These are phyloP conservation scores for Kokia cookei DNA, from an alignment of 441 rosid genomes.

Conservation along the genomic window DNA sequence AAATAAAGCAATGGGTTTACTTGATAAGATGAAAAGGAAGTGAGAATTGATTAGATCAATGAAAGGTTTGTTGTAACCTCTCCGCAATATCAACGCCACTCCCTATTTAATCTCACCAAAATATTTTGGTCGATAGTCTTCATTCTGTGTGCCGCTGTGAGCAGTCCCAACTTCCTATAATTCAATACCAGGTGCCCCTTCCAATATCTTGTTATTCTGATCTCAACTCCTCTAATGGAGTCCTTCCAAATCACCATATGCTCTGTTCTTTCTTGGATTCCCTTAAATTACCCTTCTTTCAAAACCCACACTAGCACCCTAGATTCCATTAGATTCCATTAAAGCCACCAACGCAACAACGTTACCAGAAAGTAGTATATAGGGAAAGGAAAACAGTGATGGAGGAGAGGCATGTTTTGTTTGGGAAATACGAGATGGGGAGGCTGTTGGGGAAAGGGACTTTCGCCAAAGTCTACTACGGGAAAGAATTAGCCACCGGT, in stretches of 20 bases:
- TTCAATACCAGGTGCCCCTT: constrained; percentile 10
- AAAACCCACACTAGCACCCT: neutral
- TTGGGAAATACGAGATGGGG: constrained; percentile 79
- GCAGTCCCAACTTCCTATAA: neutral
- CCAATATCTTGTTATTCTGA: neutral
- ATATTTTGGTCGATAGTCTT: neutral
- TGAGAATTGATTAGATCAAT: neutral
- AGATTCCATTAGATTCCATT: neutral
- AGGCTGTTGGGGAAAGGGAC: constrained; percentile 70
- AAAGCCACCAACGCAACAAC: neutral
- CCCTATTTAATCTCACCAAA: neutral
- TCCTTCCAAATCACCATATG: constrained; percentile 21
- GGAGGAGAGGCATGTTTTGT: constrained; percentile 44
- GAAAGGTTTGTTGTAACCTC: neutral
- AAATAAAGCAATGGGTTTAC: neutral
- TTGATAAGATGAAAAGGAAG: neutral
- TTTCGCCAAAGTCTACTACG: constrained; percentile 69
- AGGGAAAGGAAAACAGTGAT: neutral
- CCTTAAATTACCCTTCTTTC: neutral
- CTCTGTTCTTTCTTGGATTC: constrained; percentile 41
- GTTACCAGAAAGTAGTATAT: neutral
- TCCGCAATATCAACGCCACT: neutral
- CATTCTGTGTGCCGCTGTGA: constrained; percentile 6
- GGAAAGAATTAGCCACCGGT: constrained; percentile 33
- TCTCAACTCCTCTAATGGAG: constrained; percentile 20